Percentiles rank a stretch among this genome's conserved stretches.
These are phyloP conservation scores for Grosmannia huntii DNA, from an alignment of 2,329 filamentous ascomycete genomes.

Conservation along the genomic window DNA sequence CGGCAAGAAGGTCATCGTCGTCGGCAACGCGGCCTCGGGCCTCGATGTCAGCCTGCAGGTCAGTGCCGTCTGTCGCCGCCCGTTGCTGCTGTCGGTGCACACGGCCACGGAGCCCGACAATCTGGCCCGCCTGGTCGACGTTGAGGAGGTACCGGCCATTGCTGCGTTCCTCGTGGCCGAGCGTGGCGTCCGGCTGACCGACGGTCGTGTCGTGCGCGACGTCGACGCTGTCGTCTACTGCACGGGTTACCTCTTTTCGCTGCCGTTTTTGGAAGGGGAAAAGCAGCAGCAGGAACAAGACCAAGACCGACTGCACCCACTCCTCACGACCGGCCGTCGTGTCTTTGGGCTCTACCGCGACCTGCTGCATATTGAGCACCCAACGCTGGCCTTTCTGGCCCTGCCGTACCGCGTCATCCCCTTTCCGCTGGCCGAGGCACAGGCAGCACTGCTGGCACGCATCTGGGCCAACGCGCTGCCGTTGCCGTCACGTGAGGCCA, in stretches of 20 bases:
- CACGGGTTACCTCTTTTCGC: constrained; percentile 79
- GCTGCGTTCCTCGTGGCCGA: constrained; percentile 38
- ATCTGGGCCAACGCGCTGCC: constrained; percentile 60
- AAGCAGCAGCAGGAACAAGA: background rate
- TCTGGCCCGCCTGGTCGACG: constrained; percentile 27
- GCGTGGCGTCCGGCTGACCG: constrained; percentile 49
- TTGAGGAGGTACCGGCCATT: constrained; percentile 45
- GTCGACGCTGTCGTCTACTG: constrained; percentile 75
- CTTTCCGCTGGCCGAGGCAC: constrained; percentile 67
- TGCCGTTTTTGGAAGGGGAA: constrained; percentile 48
- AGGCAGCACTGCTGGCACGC: constrained; percentile 63
- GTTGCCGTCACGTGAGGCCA: constrained; percentile 49
- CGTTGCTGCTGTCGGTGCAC: constrained; percentile 52
- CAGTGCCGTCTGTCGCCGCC: constrained; percentile 40
- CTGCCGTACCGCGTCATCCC: constrained; percentile 80
- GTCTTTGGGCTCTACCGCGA: constrained; percentile 68
- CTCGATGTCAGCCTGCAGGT: constrained; percentile 75
- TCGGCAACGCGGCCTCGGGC: constrained; percentile 77
- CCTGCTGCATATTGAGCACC: constrained; percentile 60
- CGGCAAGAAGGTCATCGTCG: constrained; percentile 64
- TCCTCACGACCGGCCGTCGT: constrained; percentile 53
- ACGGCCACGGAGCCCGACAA: constrained; percentile 33
- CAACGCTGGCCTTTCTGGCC: constrained; percentile 65
- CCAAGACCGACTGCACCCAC: constrained; percentile 15
- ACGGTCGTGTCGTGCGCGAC: constrained; percentile 49